Evolutionary conservation across 108 stramenopile species (phyloP).

Genomic region (Nitzschia inconspicua): DNA sequence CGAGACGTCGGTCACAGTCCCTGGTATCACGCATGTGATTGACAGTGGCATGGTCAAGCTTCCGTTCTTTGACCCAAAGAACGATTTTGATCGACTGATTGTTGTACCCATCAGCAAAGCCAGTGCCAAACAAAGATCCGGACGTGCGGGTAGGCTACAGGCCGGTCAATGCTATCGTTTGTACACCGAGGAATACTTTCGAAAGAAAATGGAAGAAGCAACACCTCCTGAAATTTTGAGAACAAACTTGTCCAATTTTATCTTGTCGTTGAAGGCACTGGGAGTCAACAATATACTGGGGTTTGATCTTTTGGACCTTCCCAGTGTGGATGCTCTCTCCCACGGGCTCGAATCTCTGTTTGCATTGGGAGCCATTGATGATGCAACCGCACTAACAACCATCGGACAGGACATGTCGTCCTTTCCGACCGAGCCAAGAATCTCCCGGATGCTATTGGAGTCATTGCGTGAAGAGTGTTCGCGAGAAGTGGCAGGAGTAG

Average conservation of each 20-base stretch:
- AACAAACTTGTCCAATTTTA: conserved; percentile 76
- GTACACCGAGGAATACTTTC: conserved; percentile 78
- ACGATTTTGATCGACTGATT: conserved; percentile 75
- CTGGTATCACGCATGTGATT: conserved; percentile 86
- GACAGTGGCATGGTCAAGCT: conserved; percentile 96
- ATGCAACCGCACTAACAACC: conserved; percentile 57
- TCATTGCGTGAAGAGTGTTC: conserved; percentile 59
- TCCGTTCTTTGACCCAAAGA: conserved; percentile 84
- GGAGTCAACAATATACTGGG: conserved; percentile 91
- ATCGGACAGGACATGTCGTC: conserved; percentile 79
- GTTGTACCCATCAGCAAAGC: conserved; percentile 79
- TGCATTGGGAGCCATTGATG: conserved; percentile 84
- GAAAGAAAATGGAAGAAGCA: conserved; percentile 29
- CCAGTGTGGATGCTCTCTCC: conserved; percentile 69
- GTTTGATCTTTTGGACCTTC: conserved; percentile 92
- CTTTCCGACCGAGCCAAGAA: conserved; percentile 80
- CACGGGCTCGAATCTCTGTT: conserved; percentile 79
- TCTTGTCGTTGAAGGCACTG: conserved; percentile 94
- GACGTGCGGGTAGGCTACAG: conserved; percentile 86
- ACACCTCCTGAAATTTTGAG: conserved; percentile 66
- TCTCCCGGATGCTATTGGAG: conserved; percentile 78
- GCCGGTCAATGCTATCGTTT: conserved; percentile 94
- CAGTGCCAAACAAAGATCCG: conserved; percentile 88
- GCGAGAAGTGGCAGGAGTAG: conserved; percentile 84
- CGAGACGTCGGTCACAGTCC: conserved; percentile 93